These are phyloP conservation scores for Rutstroemia sp. DNA, from an alignment of 2,329 filamentous ascomycete species.

Conservation along the genomic window DNA sequence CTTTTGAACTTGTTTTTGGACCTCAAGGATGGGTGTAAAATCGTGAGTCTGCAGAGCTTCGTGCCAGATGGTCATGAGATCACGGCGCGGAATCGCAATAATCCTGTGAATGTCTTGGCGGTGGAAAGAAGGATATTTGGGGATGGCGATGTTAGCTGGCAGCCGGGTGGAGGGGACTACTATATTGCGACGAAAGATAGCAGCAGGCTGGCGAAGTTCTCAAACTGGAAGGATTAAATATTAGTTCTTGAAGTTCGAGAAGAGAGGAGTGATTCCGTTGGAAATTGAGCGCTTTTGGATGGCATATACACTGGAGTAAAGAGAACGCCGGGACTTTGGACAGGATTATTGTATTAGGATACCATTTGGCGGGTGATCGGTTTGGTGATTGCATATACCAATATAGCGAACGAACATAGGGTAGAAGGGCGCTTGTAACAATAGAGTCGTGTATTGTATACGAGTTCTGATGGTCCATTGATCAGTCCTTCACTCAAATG, in stretches of 20 bases:
- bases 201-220: conserved; percentile 10
- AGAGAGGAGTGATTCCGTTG: neutral
- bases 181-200: conserved; percentile 70
- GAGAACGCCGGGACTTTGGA: neutral
- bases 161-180: conserved; percentile 73
- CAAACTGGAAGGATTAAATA: neutral
- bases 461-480: neutral
- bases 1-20: conserved; percentile 88
- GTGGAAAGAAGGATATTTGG: conserved; percentile 65
- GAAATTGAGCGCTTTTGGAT: neutral
- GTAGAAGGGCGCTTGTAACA: neutral
- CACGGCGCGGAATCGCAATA: conserved; percentile 62
- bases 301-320: neutral
- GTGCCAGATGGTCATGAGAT: conserved; percentile 74
- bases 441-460: neutral
- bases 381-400: conserved; percentile 1
- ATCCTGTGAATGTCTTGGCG: conserved; percentile 75
- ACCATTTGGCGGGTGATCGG: neutral
- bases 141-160: conserved; percentile 78
- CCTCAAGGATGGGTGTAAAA: conserved; percentile 80
- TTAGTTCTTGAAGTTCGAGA: neutral
- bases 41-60: conserved; percentile 89
- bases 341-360: conserved; percentile 7
- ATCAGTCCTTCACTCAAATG: neutral
- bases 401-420: neutral